Evolutionary conservation across 768 basidiomycete genomes (phyloP).

Genomic region (Wakefieldia striispora): DNA sequence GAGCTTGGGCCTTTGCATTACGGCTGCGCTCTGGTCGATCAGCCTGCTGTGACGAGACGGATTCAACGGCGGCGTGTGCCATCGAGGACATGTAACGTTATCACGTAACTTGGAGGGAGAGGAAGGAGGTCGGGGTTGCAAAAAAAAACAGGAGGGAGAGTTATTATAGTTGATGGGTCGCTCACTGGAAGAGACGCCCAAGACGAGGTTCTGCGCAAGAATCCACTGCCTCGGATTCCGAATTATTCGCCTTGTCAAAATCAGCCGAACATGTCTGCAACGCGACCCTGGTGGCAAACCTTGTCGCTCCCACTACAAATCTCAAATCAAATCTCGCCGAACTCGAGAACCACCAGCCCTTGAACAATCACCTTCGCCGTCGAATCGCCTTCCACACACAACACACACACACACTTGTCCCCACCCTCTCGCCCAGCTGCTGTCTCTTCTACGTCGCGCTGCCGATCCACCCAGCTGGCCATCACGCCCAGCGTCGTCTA

Average conservation of each 20-base stretch:
- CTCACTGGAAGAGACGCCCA: conserved; percentile 28
- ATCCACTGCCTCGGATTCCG: conserved; percentile 42
- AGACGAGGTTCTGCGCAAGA: conserved; percentile 18
- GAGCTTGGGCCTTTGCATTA: conserved; percentile 85
- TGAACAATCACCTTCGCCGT: conserved; percentile 20
- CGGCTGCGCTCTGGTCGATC: conserved; percentile 82
- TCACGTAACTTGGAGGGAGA: conserved; percentile 37
- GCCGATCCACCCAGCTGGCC: no score
- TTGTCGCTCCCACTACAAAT: conserved; percentile 28
- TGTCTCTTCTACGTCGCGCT: not conserved
- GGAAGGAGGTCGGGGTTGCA: conserved; percentile 51
- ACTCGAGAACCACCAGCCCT: conserved; percentile 17
- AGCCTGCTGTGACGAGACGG: conserved; percentile 37
- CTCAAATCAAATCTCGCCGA: conserved; percentile 33
- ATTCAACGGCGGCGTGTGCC: conserved; percentile 49
- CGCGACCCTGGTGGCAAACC: conserved; percentile 37
- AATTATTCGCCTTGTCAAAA: conserved; percentile 45
- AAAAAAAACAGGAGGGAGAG: conserved; percentile 36
- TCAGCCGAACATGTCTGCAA: conserved; percentile 34
- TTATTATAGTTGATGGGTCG: conserved; percentile 34
- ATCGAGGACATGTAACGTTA: conserved; percentile 58
- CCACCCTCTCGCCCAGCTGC: not conserved
- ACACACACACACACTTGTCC: not conserved
- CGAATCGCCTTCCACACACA: not conserved
- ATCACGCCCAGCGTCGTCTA: not conserved